Percentiles rank a stretch among this genome's conserved stretches.
These are phyloP conservation scores for Aegilops longissima DNA, from an alignment of 176 grass and related monocot species.

Conservation along the genomic window DNA sequence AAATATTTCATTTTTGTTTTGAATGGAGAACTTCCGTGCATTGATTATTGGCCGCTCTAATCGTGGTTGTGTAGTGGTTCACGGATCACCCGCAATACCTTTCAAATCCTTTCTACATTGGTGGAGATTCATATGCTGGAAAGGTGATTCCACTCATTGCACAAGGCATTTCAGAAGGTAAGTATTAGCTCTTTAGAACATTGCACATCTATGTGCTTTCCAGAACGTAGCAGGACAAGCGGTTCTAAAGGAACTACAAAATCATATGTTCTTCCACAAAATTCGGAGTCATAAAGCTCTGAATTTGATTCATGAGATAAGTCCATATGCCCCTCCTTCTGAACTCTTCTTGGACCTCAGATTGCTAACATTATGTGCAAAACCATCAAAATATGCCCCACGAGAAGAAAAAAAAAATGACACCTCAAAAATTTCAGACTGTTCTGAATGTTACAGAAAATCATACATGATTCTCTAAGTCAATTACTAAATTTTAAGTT, in stretches of 20 bases:
- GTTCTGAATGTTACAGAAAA: neutral
- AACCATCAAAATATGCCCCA: neutral
- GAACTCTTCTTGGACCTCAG: neutral
- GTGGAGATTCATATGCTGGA: conserved; percentile 61
- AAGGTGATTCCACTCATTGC: conserved; percentile 43
- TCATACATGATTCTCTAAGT: too few relatives aligned
- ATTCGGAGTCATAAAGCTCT: too few relatives aligned
- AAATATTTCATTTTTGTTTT: neutral
- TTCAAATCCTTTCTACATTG: conserved; percentile 56
- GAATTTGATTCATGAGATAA: too few relatives aligned
- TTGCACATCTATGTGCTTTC: neutral
- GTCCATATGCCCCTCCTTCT: too few relatives aligned
- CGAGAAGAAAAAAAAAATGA: neutral
- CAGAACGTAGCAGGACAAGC: neutral
- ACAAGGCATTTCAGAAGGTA: conserved; percentile 55
- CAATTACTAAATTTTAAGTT: neutral
- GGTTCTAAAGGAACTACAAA: neutral
- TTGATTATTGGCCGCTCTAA: neutral
- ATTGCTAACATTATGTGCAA: neutral
- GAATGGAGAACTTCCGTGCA: neutral
- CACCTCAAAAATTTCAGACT: neutral
- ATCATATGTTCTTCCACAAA: too few relatives aligned
- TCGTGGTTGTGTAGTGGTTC: conserved; percentile 45
- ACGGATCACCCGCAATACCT: conserved; percentile 37
- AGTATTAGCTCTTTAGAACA: neutral